Conservation (phyloP, 2,329 filamentous ascomycete species). For the Furcasterigmium sp. region DNA sequence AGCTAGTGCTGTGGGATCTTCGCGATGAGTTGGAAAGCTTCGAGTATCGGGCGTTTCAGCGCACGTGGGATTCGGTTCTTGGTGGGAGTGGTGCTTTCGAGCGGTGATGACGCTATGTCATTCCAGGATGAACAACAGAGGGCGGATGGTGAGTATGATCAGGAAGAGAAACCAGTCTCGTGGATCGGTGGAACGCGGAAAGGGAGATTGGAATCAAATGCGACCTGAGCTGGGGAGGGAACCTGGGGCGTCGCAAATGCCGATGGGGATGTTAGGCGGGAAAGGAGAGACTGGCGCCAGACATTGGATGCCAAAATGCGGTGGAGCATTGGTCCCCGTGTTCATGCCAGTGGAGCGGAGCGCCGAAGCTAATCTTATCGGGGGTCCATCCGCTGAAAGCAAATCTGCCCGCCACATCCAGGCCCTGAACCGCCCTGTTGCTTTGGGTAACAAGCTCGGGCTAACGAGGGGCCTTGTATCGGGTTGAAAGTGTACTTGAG, state of each 20-base stretch:
- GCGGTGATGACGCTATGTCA: neutral
- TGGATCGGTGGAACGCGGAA: too few relatives aligned
- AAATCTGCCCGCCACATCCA: neutral
- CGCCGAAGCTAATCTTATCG: too few relatives aligned
- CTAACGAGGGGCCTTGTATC: too few relatives aligned
- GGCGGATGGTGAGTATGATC: neutral
- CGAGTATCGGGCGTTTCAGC: slow-evolving; percentile 7
- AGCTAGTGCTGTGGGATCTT: neutral
- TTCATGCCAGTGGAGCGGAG: neutral
- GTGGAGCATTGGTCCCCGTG: neutral
- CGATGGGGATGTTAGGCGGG: too few relatives aligned
- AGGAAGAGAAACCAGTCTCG: too few relatives aligned
- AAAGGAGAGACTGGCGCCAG: too few relatives aligned
- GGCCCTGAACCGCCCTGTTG: neutral
- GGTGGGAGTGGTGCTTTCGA: neutral
- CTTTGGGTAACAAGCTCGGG: neutral
- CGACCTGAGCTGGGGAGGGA: too few relatives aligned
- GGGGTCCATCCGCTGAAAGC: neutral
- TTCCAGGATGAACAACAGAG: neutral
- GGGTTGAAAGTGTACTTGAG: too few relatives aligned
- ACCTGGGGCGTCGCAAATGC: too few relatives aligned
- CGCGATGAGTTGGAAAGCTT: slow-evolving; percentile 1
- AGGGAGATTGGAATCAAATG: too few relatives aligned
- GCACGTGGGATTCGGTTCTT: neutral
- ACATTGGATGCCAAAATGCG: neutral